phyloP scores from a whole-genome alignment of 306 rosid genomes.

The Benincasa hispida region DNA sequence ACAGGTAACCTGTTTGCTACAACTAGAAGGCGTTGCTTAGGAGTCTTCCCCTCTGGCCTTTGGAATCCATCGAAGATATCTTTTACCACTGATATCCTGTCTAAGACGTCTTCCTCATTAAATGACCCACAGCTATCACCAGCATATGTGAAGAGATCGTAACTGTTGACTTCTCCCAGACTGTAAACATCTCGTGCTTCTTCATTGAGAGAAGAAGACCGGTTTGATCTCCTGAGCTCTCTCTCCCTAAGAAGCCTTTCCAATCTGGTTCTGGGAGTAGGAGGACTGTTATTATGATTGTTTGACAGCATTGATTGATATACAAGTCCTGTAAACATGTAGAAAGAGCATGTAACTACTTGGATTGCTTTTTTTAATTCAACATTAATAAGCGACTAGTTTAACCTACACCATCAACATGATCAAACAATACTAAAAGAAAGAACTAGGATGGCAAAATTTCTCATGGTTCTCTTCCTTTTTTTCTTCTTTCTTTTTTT shows the following conservation, averaged over 20 bases:
- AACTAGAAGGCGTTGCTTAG: constrained; percentile 68
- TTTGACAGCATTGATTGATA: constrained; percentile 46
- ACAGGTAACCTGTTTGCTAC: constrained; percentile 94
- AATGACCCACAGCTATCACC: constrained; percentile 20
- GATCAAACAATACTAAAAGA: not conserved
- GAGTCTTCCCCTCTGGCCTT: constrained; percentile 41
- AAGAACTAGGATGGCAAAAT: not conserved
- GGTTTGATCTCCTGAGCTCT: constrained; percentile 58
- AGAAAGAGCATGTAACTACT: constrained; percentile 6
- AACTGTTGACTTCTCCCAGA: constrained; percentile 27
- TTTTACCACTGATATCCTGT: constrained; percentile 21
- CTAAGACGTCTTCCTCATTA: constrained; percentile 41
- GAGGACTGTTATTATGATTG: constrained; percentile 46
- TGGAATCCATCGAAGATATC: constrained; percentile 27
- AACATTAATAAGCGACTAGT: not conserved
- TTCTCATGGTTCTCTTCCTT: not conserved
- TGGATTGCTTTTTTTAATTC: not conserved
- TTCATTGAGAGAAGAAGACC: constrained; percentile 21
- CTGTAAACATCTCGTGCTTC: constrained; percentile 36
- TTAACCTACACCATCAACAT: not conserved
- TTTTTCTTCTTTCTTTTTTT: not conserved
- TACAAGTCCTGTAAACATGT: constrained; percentile 13
- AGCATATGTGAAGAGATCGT: constrained; percentile 18
- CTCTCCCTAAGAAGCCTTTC: constrained; percentile 95
- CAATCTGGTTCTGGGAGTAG: constrained; percentile 67